A percentile compares a stretch with the other conserved stretches of the same genome.
Conservation (phyloP, 2,329 filamentous ascomycete species). For the Zymoseptoria brevis region DNA sequence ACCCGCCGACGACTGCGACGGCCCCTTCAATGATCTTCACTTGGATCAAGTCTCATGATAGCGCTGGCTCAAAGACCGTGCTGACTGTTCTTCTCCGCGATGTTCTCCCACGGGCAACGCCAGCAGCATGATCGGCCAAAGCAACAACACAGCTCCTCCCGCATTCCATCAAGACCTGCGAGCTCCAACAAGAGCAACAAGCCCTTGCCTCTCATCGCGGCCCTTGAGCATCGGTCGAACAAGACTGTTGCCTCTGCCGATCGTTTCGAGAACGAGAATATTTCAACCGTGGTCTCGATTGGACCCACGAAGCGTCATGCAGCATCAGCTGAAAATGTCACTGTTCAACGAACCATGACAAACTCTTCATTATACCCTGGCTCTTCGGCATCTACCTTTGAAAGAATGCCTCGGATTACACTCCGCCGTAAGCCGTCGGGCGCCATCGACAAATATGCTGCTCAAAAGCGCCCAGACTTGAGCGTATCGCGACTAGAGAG, state of each 20-base stretch:
- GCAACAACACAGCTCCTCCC: background rate
- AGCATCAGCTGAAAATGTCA: background rate
- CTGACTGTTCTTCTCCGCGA: background rate
- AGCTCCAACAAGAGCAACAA: background rate
- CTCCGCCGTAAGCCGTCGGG: slow-evolving; percentile 38
- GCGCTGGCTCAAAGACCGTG: background rate
- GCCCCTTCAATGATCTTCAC: background rate
- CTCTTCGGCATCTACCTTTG: slow-evolving; percentile 40
- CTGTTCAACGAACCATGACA: background rate
- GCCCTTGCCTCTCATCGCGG: background rate
- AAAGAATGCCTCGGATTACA: slow-evolving; percentile 39
- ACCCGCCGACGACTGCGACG: background rate
- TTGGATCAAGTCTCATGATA: background rate
- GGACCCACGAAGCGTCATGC: background rate
- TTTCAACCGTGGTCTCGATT: background rate
- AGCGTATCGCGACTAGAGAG: background rate
- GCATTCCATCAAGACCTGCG: background rate
- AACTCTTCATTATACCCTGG: slow-evolving; percentile 41
- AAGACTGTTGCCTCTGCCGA: background rate
- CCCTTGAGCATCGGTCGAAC: background rate
- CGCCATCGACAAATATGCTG: slow-evolving; percentile 34
- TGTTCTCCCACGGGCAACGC: background rate
- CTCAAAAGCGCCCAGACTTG: slow-evolving; percentile 20
- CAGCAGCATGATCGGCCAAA: background rate
- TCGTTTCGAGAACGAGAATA: background rate